Base-by-base conservation (phyloP, 768 basidiomycete species). In the Suillus subaureus region DNA sequence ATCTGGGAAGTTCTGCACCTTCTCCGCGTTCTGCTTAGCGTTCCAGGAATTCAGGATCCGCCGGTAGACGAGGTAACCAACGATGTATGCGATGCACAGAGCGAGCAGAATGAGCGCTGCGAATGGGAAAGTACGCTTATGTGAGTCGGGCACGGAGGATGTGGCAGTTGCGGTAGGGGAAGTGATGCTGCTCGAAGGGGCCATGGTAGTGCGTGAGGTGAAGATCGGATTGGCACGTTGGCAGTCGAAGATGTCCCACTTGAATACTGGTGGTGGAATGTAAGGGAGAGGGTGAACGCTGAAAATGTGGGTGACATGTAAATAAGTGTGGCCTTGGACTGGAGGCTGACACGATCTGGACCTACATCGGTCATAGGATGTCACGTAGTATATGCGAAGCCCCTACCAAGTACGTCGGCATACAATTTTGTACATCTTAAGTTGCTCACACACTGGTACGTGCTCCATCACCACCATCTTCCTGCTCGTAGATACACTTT, bases 1-100 rank as follows among this genome's bases (percentile, higher is more conserved):
- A 31, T 72, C 69, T 13, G 75, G 68, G n/a, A 65, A 57, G 11
- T 68, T 71, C 28, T 71, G 71, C 12, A n/a, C 21, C n/a, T 64
- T 68, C 6, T 52, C 64, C 52, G 72, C 64, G 4, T 9, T 58
- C 31, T 58, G 72, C 64, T 62, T 69, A 54, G 33, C 61, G 65
- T n/a, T 67, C 40, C 67, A 69, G 70, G 62, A 72, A 12, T 47
- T 71, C 33, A 35, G 21, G 54, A 55, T n/a, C 33, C 54, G 40
- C 2, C 76, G 73, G 61, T 75, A 77, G 51, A 77, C 61, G 35
- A 74, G 16, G 45, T 75, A 75, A 39, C 73, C 70, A 2, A 72
- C 31, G 15, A 71, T 69, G 12, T 75, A 76, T 16, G 62, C 66
- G 35, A 77, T 61, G 37, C 72, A 77, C 42, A 76, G 13, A 33